Evolutionary conservation across 2,329 filamentous ascomycete genomes (phyloP).

Genomic region (Curvularia eragrostidis): DNA sequence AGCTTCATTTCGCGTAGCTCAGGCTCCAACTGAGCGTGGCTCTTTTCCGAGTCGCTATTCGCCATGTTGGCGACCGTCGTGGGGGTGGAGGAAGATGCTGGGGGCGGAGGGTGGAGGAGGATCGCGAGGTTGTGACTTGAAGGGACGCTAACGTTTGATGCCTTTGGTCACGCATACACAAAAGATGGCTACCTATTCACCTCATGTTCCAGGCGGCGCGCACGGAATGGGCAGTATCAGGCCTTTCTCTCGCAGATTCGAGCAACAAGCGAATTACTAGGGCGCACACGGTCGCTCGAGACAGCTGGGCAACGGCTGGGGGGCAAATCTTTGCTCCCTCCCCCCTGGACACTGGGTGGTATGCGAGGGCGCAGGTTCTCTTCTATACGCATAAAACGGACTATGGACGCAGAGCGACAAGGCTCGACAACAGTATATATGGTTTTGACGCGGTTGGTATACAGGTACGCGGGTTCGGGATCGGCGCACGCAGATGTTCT

Average conservation of each 20-base stretch:
- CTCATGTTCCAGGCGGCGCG: conserved; percentile 27
- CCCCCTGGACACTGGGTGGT: conserved; percentile 7
- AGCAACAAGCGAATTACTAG: conserved; percentile 8
- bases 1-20: conserved; percentile 56
- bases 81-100: conserved; percentile 23
- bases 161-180: conserved; percentile 29
- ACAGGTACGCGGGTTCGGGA: conserved; percentile 20
- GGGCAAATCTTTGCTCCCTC: conserved; percentile 22
- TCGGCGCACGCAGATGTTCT: conserved; percentile 15
- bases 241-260: background rate
- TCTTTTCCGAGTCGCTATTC: conserved; percentile 44
- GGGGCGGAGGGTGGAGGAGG: conserved; percentile 12
- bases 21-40: conserved; percentile 50
- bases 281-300: conserved; percentile 2
- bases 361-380: conserved; percentile 12
- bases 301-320: conserved; percentile 9
- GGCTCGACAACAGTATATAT: conserved; percentile 4
- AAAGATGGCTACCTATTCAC: conserved; percentile 33
- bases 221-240: conserved; percentile 11
- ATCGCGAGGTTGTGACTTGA: conserved; percentile 15
- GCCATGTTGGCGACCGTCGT: conserved; percentile 46
- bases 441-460: conserved; percentile 24
- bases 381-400: conserved; percentile 24
- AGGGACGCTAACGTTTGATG: conserved; percentile 27
- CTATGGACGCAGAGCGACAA: conserved; percentile 18